Evolutionary conservation across 2,329 filamentous ascomycete species (phyloP).

Genomic region (Aspergillus fructus): DNA sequence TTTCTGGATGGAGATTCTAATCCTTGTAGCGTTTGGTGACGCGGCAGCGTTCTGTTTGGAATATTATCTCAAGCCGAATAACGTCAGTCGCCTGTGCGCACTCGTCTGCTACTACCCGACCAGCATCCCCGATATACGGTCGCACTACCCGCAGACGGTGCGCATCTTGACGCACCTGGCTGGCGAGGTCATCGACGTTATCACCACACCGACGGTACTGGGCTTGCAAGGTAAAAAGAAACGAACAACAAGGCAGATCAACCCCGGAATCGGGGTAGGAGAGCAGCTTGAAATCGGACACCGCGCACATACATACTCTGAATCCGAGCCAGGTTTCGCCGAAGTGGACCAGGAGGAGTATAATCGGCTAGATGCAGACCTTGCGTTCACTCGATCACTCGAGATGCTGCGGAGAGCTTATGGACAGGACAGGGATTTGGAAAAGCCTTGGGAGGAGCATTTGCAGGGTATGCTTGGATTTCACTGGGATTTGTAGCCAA

Average conservation of each 20-base stretch:
- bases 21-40: conserved; percentile 56
- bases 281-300: conserved; percentile 38
- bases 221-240: conserved; percentile 54
- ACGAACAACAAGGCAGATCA: conserved; percentile 50
- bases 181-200: conserved; percentile 49
- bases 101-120: conserved; percentile 65
- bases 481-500: background rate
- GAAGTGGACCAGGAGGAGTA: conserved; percentile 69
- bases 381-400: conserved; percentile 69
- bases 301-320: conserved; percentile 53
- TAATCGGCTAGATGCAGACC: conserved; percentile 60
- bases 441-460: conserved; percentile 37
- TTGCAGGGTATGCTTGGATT: conserved; percentile 29
- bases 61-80: conserved; percentile 56
- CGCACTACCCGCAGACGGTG: conserved; percentile 35
- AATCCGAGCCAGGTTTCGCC: conserved; percentile 65
- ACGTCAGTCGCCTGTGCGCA: conserved; percentile 54
- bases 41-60: conserved; percentile 61
- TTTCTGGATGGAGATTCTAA: background rate
- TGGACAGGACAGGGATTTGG: conserved; percentile 37
- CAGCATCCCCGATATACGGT: conserved; percentile 52
- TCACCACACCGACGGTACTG: conserved; percentile 50
- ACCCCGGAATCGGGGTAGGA: conserved; percentile 52
- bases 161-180: conserved; percentile 60
- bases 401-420: conserved; percentile 62